These are phyloP conservation scores for Paraphoma sp. DNA, from an alignment of 2,329 filamentous ascomycete genomes.

Conservation along the genomic window DNA sequence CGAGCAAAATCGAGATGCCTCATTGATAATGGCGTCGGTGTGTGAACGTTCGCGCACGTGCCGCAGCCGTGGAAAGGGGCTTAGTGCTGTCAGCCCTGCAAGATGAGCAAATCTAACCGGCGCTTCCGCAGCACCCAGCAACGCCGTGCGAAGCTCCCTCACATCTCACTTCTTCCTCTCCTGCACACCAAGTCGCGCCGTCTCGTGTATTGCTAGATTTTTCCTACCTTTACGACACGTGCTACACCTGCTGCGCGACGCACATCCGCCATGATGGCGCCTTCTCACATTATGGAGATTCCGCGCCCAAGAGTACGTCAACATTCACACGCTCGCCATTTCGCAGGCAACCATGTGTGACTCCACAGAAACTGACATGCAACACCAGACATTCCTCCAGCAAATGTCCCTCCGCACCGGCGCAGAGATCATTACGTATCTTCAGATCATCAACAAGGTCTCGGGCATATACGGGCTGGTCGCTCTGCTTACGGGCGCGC, in stretches of 20 bases:
- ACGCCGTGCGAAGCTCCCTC: conserved; percentile 4
- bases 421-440: conserved; percentile 81
- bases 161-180: conserved; percentile 7
- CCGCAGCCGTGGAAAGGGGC: conserved; percentile 11
- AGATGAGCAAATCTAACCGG: conserved; percentile 31
- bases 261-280: conserved; percentile 37
- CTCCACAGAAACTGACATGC: conserved; percentile 20
- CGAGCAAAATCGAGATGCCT: neutral
- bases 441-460: conserved; percentile 89
- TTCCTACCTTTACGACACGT: conserved; percentile 2
- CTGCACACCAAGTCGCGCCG: conserved; percentile 12
- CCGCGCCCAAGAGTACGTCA: conserved; percentile 47
- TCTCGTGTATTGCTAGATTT: conserved; percentile 23
- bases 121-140: conserved; percentile 20
- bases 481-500: conserved; percentile 84
- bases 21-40: neutral
- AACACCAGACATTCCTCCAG: conserved; percentile 77
- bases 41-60: conserved; percentile 1
- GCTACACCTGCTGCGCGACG: conserved; percentile 4
- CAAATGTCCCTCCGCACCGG: conserved; percentile 86
- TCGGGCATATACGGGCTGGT: conserved; percentile 90
- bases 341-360: neutral
- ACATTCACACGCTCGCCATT: conserved; percentile 6
- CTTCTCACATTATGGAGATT: conserved; percentile 44
- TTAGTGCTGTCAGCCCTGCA: conserved; percentile 22